A percentile compares a stretch with the other conserved stretches of the same genome.
These are phyloP conservation scores for Pulchroboletus neoregius DNA, from an alignment of 1,284 basidiomycete genomes.

Conservation along the genomic window DNA sequence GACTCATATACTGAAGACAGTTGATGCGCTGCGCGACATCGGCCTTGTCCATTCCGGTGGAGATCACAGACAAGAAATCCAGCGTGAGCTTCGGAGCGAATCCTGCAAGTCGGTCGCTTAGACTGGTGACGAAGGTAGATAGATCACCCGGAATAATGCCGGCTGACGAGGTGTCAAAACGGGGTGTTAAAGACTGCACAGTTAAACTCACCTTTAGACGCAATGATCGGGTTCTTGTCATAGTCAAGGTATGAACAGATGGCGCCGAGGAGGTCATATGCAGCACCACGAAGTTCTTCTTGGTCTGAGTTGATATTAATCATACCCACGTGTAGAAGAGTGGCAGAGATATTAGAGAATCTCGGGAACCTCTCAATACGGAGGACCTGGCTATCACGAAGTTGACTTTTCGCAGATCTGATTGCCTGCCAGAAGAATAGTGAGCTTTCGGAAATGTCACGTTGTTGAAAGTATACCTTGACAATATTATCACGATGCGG, in stretches of 20 bases:
- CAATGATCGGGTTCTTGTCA: constrained; percentile 65
- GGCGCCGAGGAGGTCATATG: constrained; percentile 74
- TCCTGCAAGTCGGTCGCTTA: constrained; percentile 71
- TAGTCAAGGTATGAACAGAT: constrained; percentile 77
- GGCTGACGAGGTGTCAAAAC: constrained; percentile 39
- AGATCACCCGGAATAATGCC: constrained; percentile 73
- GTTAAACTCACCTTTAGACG: constrained; percentile 56
- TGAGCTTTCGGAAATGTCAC: neutral
- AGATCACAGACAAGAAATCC: constrained; percentile 83
- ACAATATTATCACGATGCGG: constrained; percentile 68
- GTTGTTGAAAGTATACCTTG: constrained; percentile 45
- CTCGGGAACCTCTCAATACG: constrained; percentile 68
- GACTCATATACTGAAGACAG: constrained; percentile 76
- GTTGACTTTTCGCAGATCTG: constrained; percentile 63
- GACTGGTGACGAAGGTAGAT: constrained; percentile 54
- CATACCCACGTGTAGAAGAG: constrained; percentile 78
- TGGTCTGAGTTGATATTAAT: constrained; percentile 70
- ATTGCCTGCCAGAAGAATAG: constrained; percentile 44
- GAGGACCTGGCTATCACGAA: constrained; percentile 54
- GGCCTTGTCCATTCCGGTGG: constrained; percentile 57
- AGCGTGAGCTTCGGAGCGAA: constrained; percentile 78
- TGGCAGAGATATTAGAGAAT: constrained; percentile 79
- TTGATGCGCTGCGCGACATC: constrained; percentile 55
- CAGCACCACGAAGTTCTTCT: constrained; percentile 71
- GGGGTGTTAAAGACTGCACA: neutral